Conservation (phyloP, 371 early-diverging fungal species). For the Furculomyces boomerangus region DNA sequence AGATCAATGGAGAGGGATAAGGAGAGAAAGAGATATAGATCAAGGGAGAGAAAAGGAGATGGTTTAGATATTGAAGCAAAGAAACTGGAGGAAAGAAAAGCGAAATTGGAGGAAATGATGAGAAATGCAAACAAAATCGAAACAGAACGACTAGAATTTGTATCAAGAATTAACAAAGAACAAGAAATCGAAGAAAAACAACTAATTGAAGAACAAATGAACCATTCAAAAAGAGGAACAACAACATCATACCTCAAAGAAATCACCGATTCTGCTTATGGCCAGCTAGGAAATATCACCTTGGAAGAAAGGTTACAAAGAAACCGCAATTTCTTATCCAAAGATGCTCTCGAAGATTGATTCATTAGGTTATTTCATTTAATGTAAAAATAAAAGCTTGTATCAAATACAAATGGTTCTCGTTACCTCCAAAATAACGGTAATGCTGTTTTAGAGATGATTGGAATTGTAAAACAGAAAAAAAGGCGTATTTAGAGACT, state of each 20-base stretch:
- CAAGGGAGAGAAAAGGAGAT: neutral
- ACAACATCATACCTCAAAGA: slow-evolving; percentile 1
- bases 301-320: slow-evolving; percentile 1
- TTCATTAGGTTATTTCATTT: too few species aligned
- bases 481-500: too few species aligned
- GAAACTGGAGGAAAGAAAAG: neutral
- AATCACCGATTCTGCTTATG: slow-evolving; percentile 1
- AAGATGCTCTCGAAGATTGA: too few species aligned
- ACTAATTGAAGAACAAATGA: neutral
- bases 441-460: too few species aligned
- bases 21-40: neutral
- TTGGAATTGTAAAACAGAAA: too few species aligned
- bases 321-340: neutral
- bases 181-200: neutral
- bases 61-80: neutral
- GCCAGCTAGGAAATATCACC: neutral
- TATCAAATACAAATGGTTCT: too few species aligned
- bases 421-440: too few species aligned
- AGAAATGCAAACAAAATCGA: slow-evolving; percentile 1
- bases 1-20: neutral
- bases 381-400: too few species aligned
- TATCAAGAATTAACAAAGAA: slow-evolving; percentile 1
- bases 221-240: slow-evolving; percentile 3
- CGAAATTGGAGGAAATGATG: neutral
- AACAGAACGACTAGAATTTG: neutral